phyloP scores from a whole-genome alignment of 179 eudicot species.

The Beta lomatogona region DNA sequence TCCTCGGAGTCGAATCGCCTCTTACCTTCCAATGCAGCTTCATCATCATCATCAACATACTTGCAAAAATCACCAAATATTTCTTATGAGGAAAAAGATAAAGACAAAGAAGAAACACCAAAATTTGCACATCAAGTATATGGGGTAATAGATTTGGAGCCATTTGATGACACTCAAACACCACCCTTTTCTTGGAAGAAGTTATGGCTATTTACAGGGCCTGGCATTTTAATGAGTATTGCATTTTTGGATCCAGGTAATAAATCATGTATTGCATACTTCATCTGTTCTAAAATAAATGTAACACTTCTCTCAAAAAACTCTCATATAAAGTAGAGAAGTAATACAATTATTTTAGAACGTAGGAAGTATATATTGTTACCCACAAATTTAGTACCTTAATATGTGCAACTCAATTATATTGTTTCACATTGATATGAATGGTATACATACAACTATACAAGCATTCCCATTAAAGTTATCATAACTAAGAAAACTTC shows the following conservation, averaged over 20 bases:
- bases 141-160: constrained; percentile 6
- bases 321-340: no score
- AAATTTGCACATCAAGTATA: neutral
- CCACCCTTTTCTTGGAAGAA: constrained; percentile 74
- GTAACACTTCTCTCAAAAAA: no score
- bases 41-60: constrained; percentile 9
- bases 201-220: constrained; percentile 79
- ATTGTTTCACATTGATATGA: no score
- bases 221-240: constrained; percentile 83
- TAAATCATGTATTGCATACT: neutral
- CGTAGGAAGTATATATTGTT: no score
- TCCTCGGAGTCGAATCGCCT: constrained; percentile 16
- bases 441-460: no score
- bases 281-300: no score
- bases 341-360: no score
- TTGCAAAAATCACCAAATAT: neutral
- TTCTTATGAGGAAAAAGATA: constrained; percentile 6
- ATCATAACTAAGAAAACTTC: no score
- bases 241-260: constrained; percentile 88
- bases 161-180: constrained; percentile 1
- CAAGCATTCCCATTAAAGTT: no score
- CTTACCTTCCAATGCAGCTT: constrained; percentile 18
- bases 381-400: no score
- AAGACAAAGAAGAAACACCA: neutral
- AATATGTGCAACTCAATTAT: no score